phyloP scores from a whole-genome alignment of 1,284 basidiomycete species.

The Neotropicomus parvogracilis region DNA sequence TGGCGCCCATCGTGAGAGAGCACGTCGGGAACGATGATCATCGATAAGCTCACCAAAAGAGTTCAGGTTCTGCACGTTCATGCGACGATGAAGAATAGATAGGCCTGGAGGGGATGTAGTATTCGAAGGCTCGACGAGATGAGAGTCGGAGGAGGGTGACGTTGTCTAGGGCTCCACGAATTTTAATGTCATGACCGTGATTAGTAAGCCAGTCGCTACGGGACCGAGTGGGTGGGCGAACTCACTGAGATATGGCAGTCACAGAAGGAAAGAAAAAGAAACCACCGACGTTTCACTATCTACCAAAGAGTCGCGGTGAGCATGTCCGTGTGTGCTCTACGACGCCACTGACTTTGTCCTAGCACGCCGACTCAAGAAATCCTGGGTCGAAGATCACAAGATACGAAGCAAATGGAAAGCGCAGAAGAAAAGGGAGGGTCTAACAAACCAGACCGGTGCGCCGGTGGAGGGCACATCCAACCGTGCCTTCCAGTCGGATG shows the following conservation, averaged over 20 bases:
- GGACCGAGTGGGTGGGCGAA: no score
- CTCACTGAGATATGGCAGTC: conserved; percentile 14
- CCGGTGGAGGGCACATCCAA: conserved; percentile 1
- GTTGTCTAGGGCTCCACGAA: conserved; percentile 15
- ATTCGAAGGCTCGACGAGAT: conserved; percentile 35
- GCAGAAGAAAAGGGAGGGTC: conserved; percentile 63
- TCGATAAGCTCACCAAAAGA: conserved; percentile 57
- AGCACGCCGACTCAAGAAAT: conserved; percentile 72
- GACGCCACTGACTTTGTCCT: conserved; percentile 14
- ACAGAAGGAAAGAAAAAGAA: conserved; percentile 39
- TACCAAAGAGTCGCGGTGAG: conserved; percentile 60
- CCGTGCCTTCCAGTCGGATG: conserved; percentile 6
- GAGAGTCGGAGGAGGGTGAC: conserved; percentile 23
- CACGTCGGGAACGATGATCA: conserved; percentile 25
- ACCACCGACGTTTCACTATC: conserved; percentile 68
- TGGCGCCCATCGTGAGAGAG: conserved; percentile 12
- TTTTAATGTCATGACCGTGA: conserved; percentile 24
- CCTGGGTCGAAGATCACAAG: conserved; percentile 71
- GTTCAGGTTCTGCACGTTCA: conserved; percentile 88
- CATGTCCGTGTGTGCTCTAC: not conserved
- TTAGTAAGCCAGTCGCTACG: conserved; percentile 28
- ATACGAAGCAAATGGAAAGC: conserved; percentile 74
- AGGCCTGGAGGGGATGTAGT: conserved; percentile 46
- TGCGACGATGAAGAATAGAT: conserved; percentile 58
- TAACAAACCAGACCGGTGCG: conserved; percentile 19